These are phyloP conservation scores for Tremellales sp. DNA, from an alignment of 1,284 basidiomycete genomes.

Conservation along the genomic window DNA sequence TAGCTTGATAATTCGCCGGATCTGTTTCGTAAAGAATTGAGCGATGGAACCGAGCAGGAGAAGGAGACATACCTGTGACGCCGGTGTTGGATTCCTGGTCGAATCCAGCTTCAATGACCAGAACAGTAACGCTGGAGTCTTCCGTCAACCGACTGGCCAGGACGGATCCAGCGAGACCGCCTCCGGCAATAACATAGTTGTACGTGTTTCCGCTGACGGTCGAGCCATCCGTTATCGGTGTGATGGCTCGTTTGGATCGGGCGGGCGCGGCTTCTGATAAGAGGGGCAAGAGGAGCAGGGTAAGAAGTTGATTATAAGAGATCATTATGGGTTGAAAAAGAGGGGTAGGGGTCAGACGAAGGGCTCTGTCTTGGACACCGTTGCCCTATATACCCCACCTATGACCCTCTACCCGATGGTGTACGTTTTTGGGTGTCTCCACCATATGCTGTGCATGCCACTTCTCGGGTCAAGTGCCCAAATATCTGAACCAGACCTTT, in stretches of 20 bases:
- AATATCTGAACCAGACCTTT: too few relatives aligned
- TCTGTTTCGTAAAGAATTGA: slow-evolving; percentile 2
- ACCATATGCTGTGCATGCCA: too few relatives aligned
- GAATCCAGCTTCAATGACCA: slow-evolving; percentile 41
- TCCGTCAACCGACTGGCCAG: slow-evolving; percentile 62
- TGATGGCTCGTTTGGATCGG: slow-evolving; percentile 5
- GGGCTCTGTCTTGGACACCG: too few relatives aligned
- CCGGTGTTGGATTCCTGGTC: slow-evolving; percentile 26
- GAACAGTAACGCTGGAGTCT: slow-evolving; percentile 51
- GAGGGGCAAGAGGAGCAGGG: neutral
- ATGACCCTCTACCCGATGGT: too few relatives aligned
- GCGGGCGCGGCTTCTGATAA: neutral
- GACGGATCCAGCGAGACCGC: slow-evolving; percentile 60
- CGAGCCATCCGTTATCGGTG: slow-evolving; percentile 16
- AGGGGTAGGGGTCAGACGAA: too few relatives aligned
- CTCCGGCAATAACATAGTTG: slow-evolving; percentile 67
- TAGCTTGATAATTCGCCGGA: slow-evolving; percentile 18
- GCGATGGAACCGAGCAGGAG: neutral
- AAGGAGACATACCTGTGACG: slow-evolving; percentile 23
- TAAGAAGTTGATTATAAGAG: too few relatives aligned
- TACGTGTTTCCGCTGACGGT: slow-evolving; percentile 47
- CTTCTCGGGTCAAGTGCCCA: too few relatives aligned
- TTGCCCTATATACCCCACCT: too few relatives aligned
- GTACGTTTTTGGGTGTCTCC: too few relatives aligned
- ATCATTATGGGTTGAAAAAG: too few relatives aligned